phyloP scores from a whole-genome alignment of 2,329 filamentous ascomycete genomes.

The Phialophora chinensis region DNA sequence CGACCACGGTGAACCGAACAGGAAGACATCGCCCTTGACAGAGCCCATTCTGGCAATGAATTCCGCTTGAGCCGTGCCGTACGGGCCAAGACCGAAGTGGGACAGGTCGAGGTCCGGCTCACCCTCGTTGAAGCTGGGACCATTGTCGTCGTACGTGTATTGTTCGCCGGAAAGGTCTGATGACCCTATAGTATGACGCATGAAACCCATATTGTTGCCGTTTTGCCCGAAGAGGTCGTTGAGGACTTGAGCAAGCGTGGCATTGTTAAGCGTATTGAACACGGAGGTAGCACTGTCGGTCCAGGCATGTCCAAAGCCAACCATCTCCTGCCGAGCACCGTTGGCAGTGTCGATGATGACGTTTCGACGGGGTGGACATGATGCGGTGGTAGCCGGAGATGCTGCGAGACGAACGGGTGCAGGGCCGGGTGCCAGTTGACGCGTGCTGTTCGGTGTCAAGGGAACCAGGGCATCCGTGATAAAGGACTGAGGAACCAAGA shows the following conservation, averaged over 20 bases:
- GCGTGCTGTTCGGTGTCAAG: slow-evolving; percentile 11
- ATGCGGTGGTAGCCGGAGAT: slow-evolving; percentile 11
- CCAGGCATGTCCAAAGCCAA: slow-evolving; percentile 48
- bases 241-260: slow-evolving; percentile 43
- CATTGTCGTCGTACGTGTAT: slow-evolving; percentile 48
- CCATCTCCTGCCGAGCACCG: slow-evolving; percentile 33
- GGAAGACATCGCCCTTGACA: slow-evolving; percentile 45
- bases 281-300: slow-evolving; percentile 49
- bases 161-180: slow-evolving; percentile 45
- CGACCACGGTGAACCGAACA: slow-evolving; percentile 48
- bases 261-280: slow-evolving; percentile 44
- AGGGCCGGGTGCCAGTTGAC: slow-evolving; percentile 19
- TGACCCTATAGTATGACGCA: slow-evolving; percentile 50
- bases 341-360: slow-evolving; percentile 21
- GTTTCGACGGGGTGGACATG: slow-evolving; percentile 14
- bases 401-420: slow-evolving; percentile 10
- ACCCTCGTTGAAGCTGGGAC: slow-evolving; percentile 40
- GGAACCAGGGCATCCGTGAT: slow-evolving; percentile 24
- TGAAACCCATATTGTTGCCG: slow-evolving; percentile 48
- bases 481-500: slow-evolving; percentile 20
- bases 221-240: slow-evolving; percentile 45
- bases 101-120: slow-evolving; percentile 44
- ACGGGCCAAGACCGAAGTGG: slow-evolving; percentile 44
- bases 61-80: slow-evolving; percentile 47
- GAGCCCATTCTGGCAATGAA: slow-evolving; percentile 47